Evolutionary conservation across 202 grass and related monocot species (phyloP).

Genomic region (Dendrocalamus latiflorus): DNA sequence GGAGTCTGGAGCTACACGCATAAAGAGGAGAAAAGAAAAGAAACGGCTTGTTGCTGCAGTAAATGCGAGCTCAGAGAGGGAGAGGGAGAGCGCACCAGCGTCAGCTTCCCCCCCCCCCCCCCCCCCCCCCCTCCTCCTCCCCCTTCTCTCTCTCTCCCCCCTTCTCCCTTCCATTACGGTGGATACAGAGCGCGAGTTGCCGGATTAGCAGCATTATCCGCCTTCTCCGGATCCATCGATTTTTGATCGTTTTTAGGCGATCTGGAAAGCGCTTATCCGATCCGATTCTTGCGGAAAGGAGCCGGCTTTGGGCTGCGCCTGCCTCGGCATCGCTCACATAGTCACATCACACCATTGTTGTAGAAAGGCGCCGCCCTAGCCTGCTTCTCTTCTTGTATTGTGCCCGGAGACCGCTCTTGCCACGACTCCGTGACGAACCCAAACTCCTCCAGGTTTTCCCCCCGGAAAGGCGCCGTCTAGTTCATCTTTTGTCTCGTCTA

Average conservation of each 20-base stretch:
- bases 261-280: neutral
- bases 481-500: neutral
- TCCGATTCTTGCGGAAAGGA: neutral
- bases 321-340: neutral
- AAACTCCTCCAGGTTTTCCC: neutral
- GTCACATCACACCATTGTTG: neutral
- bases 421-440: neutral
- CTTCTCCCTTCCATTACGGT: neutral
- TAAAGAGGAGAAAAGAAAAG: neutral
- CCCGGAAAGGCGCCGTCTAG: constrained; percentile 12
- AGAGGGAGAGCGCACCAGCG: neutral
- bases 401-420: neutral
- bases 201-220: neutral
- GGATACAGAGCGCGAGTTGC: neutral
- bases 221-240: neutral
- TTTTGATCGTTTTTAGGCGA: neutral
- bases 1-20: neutral
- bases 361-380: neutral
- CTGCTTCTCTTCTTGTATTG: neutral
- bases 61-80: neutral
- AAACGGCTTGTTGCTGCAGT: neutral
- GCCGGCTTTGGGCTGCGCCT: neutral
- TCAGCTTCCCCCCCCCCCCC: neutral
- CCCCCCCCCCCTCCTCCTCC: too few species aligned
- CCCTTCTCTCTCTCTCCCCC: neutral